Percentiles rank a stretch among this genome's conserved stretches.
Evolutionary conservation across 805 yeast genomes (phyloP).

Genomic region (Metschnikowia anglica): DNA sequence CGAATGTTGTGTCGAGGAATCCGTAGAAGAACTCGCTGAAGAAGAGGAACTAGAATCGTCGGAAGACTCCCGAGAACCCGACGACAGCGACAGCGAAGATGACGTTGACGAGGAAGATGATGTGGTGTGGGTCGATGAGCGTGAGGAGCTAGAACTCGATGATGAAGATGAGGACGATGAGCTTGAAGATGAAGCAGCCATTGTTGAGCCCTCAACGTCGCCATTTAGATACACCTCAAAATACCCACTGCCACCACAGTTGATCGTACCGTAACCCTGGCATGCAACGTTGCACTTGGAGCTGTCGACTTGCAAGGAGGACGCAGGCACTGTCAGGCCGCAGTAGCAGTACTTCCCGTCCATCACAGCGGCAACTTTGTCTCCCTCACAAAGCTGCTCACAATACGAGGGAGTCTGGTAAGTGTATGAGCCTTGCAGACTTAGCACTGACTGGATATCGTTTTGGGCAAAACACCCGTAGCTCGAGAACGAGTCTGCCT

Average conservation of each 20-base stretch:
- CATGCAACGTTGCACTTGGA: slow-evolving; percentile 40
- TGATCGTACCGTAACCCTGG: slow-evolving; percentile 59
- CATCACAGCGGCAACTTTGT: slow-evolving; percentile 35
- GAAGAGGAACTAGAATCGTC: neutral
- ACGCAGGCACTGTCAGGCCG: slow-evolving; percentile 48
- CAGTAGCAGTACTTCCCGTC: slow-evolving; percentile 65
- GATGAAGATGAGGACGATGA: slow-evolving; percentile 14
- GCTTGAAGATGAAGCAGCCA: slow-evolving; percentile 15
- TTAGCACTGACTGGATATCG: slow-evolving; percentile 25
- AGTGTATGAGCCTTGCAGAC: slow-evolving; percentile 46
- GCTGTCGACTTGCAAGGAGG: slow-evolving; percentile 13
- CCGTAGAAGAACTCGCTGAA: neutral
- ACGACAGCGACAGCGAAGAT: slow-evolving; percentile 1
- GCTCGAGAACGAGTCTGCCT: slow-evolving; percentile 14
- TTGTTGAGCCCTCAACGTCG: slow-evolving; percentile 23
- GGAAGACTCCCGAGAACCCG: neutral
- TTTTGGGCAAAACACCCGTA: slow-evolving; percentile 20
- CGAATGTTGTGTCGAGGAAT: too few relatives aligned
- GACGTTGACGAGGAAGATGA: neutral
- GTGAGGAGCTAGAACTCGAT: slow-evolving; percentile 3
- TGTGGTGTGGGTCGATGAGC: too few relatives aligned
- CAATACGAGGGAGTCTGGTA: slow-evolving; percentile 65
- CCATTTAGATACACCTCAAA: slow-evolving; percentile 46
- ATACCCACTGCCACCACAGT: slow-evolving; percentile 52
- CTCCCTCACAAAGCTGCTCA: slow-evolving; percentile 43